Evolutionary conservation across 805 yeast genomes (phyloP), one percentile per base, ranked within the genome.

Genomic region (Yamadazyma sp.): DNA sequence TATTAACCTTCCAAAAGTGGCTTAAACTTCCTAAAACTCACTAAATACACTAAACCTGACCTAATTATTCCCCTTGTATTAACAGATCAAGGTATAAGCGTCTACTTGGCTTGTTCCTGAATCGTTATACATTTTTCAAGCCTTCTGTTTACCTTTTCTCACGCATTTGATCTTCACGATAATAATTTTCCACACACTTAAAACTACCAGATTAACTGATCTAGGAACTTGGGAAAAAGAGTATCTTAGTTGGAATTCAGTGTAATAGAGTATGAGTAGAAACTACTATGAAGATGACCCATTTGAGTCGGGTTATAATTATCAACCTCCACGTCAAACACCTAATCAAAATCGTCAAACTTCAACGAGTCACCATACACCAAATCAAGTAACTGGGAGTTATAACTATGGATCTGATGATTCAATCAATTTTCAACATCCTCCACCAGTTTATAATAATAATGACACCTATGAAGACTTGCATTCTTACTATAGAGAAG

Each of bases 371-470:
- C 35, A 33, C 15, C 30, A 26, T 26, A 14, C 25, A 21, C 31
- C 29, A 21, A 29, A 32, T 23, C 53, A 51, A 30, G 49, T 47
- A 20, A 19, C 45, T 5, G 53, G 54, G 7, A 40, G 40, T 13
- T 48, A 48, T 35, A 48, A 45, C 33, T 49, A 51, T 35, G 28
- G 31, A 14, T 48, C 39, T 29, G 49, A 42, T 23, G 44, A 38
- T 12, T 52, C 58, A 5, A 46, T 57, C 25, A 51, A 54, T 35
- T 58, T 58, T 38, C 53, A 49, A 33, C 61, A 55, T 16, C 62
- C 62, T 1, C 50, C 53, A 13, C 56, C 58, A 2, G 54, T 35
- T 10, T 50, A 49, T 40, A 41, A 38, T 7, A 27, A 35, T 28
- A 25, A 43, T 19, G 43, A 42, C 15, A 41, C 48, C 25, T 48